These are phyloP conservation scores for Turnera subulata DNA, from an alignment of 345 rosid genomes.

Conservation along the genomic window DNA sequence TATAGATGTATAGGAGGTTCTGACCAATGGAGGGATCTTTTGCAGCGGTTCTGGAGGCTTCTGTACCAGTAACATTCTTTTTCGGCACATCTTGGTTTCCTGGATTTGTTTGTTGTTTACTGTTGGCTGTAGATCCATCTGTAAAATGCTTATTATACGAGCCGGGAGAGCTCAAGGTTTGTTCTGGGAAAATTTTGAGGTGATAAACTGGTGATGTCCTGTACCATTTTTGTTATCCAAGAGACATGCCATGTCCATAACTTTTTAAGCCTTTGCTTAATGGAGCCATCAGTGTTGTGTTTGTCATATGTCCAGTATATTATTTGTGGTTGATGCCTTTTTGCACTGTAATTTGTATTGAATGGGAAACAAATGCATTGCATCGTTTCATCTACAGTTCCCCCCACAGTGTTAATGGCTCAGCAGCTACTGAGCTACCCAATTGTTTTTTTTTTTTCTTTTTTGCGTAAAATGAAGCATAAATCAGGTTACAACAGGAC, in stretches of 20 bases:
- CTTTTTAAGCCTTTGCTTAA: neutral
- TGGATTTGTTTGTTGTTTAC: neutral
- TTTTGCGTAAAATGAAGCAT: no score
- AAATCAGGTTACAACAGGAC: no score
- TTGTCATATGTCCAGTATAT: no score
- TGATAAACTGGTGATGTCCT: neutral
- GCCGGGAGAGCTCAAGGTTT: conserved; percentile 4
- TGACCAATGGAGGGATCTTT: conserved; percentile 16
- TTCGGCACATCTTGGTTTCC: neutral
- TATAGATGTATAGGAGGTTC: conserved; percentile 15
- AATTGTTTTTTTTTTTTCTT: no score
- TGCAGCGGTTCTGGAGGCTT: conserved; percentile 13
- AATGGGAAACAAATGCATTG: no score
- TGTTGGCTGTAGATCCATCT: neutral
- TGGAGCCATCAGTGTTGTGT: neutral
- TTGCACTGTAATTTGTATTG: no score
- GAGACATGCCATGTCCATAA: neutral
- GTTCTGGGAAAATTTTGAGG: conserved; percentile 8
- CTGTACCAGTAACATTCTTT: conserved; percentile 6
- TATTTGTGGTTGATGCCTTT: no score
- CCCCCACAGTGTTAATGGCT: no score
- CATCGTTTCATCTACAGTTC: no score
- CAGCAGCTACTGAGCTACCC: no score
- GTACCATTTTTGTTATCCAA: neutral
- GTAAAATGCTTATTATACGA: conserved; percentile 11